Evolutionary conservation across 257 asterid genomes (phyloP), one percentile per base, ranked within the genome.

Genomic region (Ilex asprella): DNA sequence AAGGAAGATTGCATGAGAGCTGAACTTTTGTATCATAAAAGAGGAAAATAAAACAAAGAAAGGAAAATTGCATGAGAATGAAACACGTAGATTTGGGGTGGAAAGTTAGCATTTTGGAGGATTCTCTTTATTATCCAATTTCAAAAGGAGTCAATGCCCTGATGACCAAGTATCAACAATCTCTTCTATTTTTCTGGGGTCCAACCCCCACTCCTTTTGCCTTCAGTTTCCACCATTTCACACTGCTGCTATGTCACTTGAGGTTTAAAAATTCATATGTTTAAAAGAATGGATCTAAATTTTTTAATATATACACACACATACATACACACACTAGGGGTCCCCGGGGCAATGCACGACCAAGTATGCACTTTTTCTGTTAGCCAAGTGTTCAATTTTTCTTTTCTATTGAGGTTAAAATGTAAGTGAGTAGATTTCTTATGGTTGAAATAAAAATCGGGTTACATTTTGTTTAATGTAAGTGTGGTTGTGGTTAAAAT

Each of bases 71-170:
- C 79, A 72, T 60, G 79, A 60, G 67, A 53, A 70, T 55, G 56
- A 56, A 70, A 76, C 87, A 79, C 96, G 94, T 83, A 72, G 87
- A 68, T 80, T 86, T 69, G 16, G 67, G 84, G 77, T 86, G 96
- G 96, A 88, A 88, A 88, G 96, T 65, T 10, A 31, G 59, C 58
- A 61, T 67, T 74, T 58, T 64, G 51, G 35, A 39, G 35, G 49
- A 66, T 51, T 61, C 62, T 62, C 57, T 66, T 65, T 64, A 60
- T 31, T 53, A 70, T 53, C 15, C 52, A 41, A 58, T 58, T 58
- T 16, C 56, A 30, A 10, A 75, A 61, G 67, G 65, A 29, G 59
- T 62, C 76, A 67, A 65, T 75, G 63, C 64, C 62, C 60, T 21
- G 27, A 21, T 21, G 27, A 21, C 27, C 27, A 21, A 21, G 27